Conservation (phyloP, 768 basidiomycete species). For the Lepiota subincarnata region DNA sequence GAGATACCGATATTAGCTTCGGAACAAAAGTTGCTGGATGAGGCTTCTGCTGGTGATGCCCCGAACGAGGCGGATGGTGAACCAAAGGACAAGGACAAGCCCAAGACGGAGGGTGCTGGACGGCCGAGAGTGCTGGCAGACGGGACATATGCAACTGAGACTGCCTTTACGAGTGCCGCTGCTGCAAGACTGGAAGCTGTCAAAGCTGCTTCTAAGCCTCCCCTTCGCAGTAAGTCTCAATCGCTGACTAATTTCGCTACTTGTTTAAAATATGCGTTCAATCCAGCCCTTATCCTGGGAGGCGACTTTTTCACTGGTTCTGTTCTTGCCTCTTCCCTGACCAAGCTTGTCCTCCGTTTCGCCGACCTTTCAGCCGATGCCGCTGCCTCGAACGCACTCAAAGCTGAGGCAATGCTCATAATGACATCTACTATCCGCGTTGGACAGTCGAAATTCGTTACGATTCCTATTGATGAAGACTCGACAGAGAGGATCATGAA, state of each 20-base stretch:
- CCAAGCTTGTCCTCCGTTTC: slow-evolving; percentile 87
- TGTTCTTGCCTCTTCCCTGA: slow-evolving; percentile 83
- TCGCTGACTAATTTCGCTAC: not conserved
- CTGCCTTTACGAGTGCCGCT: slow-evolving; percentile 69
- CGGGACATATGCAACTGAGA: slow-evolving; percentile 97
- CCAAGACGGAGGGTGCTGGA: slow-evolving; percentile 39
- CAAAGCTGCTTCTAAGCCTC: slow-evolving; percentile 86
- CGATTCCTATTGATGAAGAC: slow-evolving; percentile 97
- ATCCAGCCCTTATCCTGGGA: slow-evolving; percentile 75
- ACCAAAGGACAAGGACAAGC: slow-evolving; percentile 30
- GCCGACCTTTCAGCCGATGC: slow-evolving; percentile 46
- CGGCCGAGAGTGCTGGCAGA: slow-evolving; percentile 86
- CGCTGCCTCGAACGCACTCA: slow-evolving; percentile 57
- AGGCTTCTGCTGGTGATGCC: slow-evolving; percentile 44
- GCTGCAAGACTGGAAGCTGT: slow-evolving; percentile 72
- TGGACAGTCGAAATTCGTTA: slow-evolving; percentile 93
- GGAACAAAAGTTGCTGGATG: slow-evolving; percentile 80
- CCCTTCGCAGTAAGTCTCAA: slow-evolving; percentile 62
- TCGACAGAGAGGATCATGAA: slow-evolving; percentile 94
- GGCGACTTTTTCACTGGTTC: slow-evolving; percentile 98
- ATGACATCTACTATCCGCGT: slow-evolving; percentile 97
- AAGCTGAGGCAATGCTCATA: slow-evolving; percentile 96
- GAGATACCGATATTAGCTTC: slow-evolving; percentile 97
- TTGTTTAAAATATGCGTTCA: not conserved
- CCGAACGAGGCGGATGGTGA: slow-evolving; percentile 42